Percentiles rank a stretch among this genome's conserved stretches.
These are phyloP conservation scores for Cenchrus americanus DNA, from an alignment of 176 grass and related monocot genomes.

Conservation along the genomic window DNA sequence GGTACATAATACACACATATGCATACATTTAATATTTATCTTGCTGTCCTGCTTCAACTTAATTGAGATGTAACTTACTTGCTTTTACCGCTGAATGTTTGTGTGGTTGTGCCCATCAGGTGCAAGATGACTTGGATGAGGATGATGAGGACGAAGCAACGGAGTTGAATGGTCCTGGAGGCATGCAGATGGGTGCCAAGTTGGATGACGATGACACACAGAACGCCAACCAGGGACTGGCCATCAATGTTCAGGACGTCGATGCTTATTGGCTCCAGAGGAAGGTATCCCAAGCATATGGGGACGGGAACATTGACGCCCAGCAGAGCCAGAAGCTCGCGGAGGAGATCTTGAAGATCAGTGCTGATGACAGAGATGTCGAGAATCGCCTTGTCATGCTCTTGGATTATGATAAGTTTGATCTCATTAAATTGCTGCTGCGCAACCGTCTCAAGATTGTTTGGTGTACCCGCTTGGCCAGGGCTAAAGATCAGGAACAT, in stretches of 20 bases:
- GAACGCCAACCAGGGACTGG: conserved; percentile 60
- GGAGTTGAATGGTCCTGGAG: conserved; percentile 59
- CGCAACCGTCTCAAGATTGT: conserved; percentile 92
- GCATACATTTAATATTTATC: neutral
- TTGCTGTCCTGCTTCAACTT: neutral
- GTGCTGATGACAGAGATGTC: conserved; percentile 77
- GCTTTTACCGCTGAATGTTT: neutral
- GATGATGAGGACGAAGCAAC: conserved; percentile 66
- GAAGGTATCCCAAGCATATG: conserved; percentile 87
- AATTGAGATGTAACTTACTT: neutral
- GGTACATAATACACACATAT: conserved; percentile 11
- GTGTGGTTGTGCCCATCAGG: conserved; percentile 37
- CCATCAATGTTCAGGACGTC: conserved; percentile 89
- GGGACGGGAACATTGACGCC: conserved; percentile 76
- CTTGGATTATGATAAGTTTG: conserved; percentile 41
- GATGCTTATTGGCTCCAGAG: conserved; percentile 98
- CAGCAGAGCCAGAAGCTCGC: conserved; percentile 84
- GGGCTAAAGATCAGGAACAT: conserved; percentile 88
- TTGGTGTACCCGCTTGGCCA: conserved; percentile 93
- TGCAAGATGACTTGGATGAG: conserved; percentile 90
- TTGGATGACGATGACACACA: conserved; percentile 78
- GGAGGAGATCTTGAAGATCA: conserved; percentile 86
- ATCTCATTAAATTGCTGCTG: conserved; percentile 77
- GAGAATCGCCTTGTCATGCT: conserved; percentile 86
- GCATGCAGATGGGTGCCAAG: conserved; percentile 79